A percentile compares a stretch with the other conserved stretches of the same genome.
Evolutionary conservation across 2,329 filamentous ascomycete genomes (phyloP).

Genomic region (Exophiala spinifera): DNA sequence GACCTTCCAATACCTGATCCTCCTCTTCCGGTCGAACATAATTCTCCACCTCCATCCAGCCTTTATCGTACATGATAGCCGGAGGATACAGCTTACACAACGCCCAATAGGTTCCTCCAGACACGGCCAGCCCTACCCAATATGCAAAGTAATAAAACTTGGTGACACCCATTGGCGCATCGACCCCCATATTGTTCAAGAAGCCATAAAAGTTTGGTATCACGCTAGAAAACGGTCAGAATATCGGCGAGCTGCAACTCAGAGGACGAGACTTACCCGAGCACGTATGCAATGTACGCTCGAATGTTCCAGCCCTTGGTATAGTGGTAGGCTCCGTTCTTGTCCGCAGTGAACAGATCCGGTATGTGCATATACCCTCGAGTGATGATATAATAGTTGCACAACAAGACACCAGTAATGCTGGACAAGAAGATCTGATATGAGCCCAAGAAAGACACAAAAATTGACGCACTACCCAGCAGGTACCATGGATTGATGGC

Average conservation of each 20-base stretch:
- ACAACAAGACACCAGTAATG: conserved; percentile 44
- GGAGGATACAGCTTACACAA: conserved; percentile 24
- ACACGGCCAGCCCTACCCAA: conserved; percentile 52
- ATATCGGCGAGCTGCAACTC: background rate
- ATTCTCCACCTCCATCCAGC: conserved; percentile 38
- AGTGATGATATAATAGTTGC: conserved; percentile 43
- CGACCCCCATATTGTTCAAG: conserved; percentile 41
- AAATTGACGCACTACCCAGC: conserved; percentile 47
- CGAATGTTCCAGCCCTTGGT: conserved; percentile 37
- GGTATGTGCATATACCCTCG: conserved; percentile 38
- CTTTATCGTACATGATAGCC: conserved; percentile 21
- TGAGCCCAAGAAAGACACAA: conserved; percentile 41
- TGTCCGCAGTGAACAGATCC: conserved; percentile 35
- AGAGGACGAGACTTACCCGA: background rate
- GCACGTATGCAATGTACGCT: conserved; percentile 2
- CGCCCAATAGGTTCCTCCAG: conserved; percentile 31
- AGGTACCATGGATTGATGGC: conserved; percentile 82
- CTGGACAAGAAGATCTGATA: conserved; percentile 38
- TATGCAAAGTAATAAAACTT: conserved; percentile 58
- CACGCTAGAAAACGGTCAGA: background rate
- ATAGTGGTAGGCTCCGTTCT: conserved; percentile 35
- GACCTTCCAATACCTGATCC: conserved; percentile 1
- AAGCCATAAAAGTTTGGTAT: conserved; percentile 44
- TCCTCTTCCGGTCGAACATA: conserved; percentile 30
- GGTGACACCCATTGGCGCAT: conserved; percentile 34